Conservation (phyloP, 2,329 filamentous ascomycete genomes). For the Penicillium paneum region DNA sequence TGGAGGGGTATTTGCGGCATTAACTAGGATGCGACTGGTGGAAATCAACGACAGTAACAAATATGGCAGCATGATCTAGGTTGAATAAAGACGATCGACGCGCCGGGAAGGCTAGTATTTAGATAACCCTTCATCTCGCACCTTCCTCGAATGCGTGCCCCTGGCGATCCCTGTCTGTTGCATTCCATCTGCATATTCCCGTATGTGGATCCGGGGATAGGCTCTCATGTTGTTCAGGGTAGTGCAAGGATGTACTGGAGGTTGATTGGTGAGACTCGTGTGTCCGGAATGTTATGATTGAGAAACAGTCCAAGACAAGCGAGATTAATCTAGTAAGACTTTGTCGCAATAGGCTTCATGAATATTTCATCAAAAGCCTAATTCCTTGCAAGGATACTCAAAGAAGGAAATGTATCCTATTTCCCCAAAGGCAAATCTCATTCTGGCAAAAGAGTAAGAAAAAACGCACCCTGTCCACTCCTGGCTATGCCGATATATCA, state of each 20-base stretch:
- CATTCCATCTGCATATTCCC: neutral
- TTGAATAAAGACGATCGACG: neutral
- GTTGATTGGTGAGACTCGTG: neutral
- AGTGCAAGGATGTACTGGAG: neutral
- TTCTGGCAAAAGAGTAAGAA: too few species aligned
- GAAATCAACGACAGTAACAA: slow-evolving; percentile 13
- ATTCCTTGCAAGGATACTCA: neutral
- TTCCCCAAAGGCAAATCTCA: too few species aligned
- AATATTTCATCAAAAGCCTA: neutral
- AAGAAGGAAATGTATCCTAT: too few species aligned
- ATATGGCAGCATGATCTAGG: slow-evolving; percentile 11
- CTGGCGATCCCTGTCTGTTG: neutral
- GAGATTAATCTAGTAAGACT: neutral
- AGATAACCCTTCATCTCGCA: neutral
- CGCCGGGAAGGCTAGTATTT: neutral
- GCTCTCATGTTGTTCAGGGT: neutral
- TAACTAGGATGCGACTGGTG: slow-evolving; percentile 9
- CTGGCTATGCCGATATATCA: too few species aligned
- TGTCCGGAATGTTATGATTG: neutral
- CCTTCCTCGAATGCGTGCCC: neutral
- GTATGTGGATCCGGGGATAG: neutral
- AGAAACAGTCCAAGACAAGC: neutral
- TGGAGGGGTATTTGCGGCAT: slow-evolving; percentile 8
- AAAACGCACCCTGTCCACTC: too few species aligned
- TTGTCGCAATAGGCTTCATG: neutral